Evolutionary conservation across 2,329 filamentous ascomycete genomes (phyloP), one percentile per base, ranked within the genome.

Genomic region (Colletotrichum sp.): DNA sequence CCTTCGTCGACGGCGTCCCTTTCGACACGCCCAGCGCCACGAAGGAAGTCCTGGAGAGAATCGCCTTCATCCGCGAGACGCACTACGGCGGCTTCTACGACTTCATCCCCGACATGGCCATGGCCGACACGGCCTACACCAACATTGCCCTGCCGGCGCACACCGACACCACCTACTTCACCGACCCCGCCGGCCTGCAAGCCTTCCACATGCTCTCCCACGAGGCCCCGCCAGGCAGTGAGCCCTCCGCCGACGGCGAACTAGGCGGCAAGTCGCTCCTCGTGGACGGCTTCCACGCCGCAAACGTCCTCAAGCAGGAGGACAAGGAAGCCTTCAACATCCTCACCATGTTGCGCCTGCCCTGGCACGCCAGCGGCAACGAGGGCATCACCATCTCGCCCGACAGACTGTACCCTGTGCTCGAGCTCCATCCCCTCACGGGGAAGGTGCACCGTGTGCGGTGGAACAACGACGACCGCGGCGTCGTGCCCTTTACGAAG

Each of bases 161-260:
- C 84, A 99, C 96, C 2, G 97, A 99, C 85, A 99, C 92, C 8
- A 98, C 96, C 1, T 99, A 99, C 85, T 99, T 99, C 86, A 96
- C 92, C 26, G 96, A 99, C 78, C 96, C 97, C 0, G 93, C 95
- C 3, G 95, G 96, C 12, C 90, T 99, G 39, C 97, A 99, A 84
- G 93, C 97, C 30, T 98, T 99, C 84, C 97, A 99, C 82, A 88
- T 98, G 63, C 90, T 99, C 32, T 97, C 95, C 0, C 95, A 98
- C 83, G 93, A 92, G 9, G 85, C 89, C 3, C 90, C 92, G 26
- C 83, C 84, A 5, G 79, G 81, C 80, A 81, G n/a, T 81, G 83
- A 2, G 81, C 77, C 2, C 57, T 34, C 36, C 71, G n/a, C 67
- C 1, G 71, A 67, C 10, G 72, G 69, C 18, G 71, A 76, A 36